These are phyloP conservation scores for Lasiosphaeriaceae sp. DNA, from an alignment of 495 filamentous ascomycete genomes.

Conservation along the genomic window DNA sequence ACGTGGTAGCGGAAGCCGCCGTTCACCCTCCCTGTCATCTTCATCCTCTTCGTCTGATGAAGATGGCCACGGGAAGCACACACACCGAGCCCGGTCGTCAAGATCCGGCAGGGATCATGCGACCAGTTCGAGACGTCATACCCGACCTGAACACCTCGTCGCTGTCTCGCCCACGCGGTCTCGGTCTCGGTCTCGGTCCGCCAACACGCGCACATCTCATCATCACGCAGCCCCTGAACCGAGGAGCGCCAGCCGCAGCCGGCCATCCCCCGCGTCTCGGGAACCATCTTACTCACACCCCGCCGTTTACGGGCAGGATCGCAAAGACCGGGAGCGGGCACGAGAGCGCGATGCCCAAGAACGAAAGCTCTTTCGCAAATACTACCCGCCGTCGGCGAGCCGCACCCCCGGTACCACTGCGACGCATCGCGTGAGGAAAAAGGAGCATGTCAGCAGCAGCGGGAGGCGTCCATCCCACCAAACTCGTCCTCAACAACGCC, in stretches of 20 bases:
- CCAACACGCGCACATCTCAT: not conserved
- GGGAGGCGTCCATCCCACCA: not conserved
- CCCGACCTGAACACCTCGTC: not conserved
- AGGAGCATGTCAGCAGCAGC: not conserved
- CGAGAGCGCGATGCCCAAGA: not conserved
- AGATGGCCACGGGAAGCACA: not conserved
- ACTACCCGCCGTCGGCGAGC: conserved; percentile 9
- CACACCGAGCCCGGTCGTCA: not conserved
- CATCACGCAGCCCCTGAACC: not conserved
- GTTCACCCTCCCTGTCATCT: not conserved
- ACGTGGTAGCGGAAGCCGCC: not conserved
- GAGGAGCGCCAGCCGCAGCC: not conserved
- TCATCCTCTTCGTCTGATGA: not conserved
- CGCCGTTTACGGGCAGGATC: not conserved
- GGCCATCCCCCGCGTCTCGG: not conserved
- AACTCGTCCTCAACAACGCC: not conserved
- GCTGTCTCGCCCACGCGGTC: not conserved
- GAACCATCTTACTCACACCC: not conserved
- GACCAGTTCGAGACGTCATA: not conserved
- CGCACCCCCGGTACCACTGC: not conserved
- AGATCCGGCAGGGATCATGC: not conserved
- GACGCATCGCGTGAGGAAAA: not conserved
- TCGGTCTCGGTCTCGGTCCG: not conserved
- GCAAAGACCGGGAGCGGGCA: not conserved
- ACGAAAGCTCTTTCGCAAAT: not conserved